A percentile compares a stretch with the other conserved stretches of the same genome.
Conservation (phyloP, 331 rosid genomes). For the Arachis monticola region DNA sequence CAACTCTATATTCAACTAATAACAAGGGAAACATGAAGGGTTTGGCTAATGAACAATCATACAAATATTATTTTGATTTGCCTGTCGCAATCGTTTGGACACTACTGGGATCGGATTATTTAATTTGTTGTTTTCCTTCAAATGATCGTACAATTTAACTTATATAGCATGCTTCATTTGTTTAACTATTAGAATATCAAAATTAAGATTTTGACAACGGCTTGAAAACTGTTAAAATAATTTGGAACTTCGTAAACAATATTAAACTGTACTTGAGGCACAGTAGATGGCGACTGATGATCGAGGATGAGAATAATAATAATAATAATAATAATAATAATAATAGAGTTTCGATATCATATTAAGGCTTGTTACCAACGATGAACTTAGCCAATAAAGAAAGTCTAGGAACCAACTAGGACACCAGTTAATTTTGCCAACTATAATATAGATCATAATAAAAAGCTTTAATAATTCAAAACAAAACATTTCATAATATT, state of each 20-base stretch:
- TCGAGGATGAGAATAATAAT: conserved; percentile 8
- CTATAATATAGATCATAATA: too few species aligned
- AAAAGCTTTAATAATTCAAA: too few species aligned
- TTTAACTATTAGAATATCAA: too few species aligned
- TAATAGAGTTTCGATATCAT: neutral
- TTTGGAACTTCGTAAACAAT: neutral
- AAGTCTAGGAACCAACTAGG: too few species aligned
- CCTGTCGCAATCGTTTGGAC: neutral
- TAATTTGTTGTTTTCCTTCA: neutral
- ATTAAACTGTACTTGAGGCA: neutral
- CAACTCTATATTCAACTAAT: neutral
- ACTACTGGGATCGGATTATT: too few species aligned
- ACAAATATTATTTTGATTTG: neutral
- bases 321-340: neutral
- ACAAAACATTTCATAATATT: too few species aligned
- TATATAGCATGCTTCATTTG: too few species aligned
- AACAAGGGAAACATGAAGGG: conserved; percentile 9
- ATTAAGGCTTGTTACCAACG: neutral
- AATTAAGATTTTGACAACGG: too few species aligned
- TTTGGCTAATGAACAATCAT: neutral
- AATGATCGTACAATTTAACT: neutral
- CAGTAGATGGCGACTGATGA: conserved; percentile 2
- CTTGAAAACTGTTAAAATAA: too few species aligned
- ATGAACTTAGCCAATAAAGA: too few species aligned
- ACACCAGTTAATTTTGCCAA: too few species aligned